A percentile compares a stretch with the other conserved stretches of the same genome.
These are phyloP conservation scores for Rhododendron williamsianum DNA, from an alignment of 148 eudicot species.

Conservation along the genomic window DNA sequence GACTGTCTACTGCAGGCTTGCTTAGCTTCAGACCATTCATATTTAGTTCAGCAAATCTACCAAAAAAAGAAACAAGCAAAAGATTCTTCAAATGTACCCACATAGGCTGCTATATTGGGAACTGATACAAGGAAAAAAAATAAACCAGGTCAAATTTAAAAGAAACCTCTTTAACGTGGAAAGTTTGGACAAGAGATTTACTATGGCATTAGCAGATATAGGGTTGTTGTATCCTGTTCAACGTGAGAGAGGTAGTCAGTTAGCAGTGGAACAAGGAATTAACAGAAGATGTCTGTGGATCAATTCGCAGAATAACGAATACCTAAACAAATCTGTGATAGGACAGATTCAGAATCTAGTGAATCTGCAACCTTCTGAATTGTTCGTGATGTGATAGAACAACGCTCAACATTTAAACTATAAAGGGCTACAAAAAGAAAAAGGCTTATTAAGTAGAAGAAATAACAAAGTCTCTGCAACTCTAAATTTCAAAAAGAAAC, in stretches of 20 bases:
- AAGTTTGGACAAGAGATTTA: conserved; percentile 61
- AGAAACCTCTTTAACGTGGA: conserved; percentile 53
- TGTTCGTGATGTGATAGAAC: conserved; percentile 84
- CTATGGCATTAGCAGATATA: conserved; percentile 58
- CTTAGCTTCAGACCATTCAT: conserved; percentile 72
- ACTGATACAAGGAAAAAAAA: background rate
- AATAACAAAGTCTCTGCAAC: background rate
- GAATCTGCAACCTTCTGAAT: conserved; percentile 76
- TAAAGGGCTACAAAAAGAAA: conserved; percentile 60
- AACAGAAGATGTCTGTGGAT: background rate
- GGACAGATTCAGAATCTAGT: conserved; percentile 50
- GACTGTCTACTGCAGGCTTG: conserved; percentile 53
- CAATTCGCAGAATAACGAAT: conserved; percentile 8
- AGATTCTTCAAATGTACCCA: background rate
- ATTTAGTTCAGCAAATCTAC: conserved; percentile 77
- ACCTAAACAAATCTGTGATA: conserved; percentile 76
- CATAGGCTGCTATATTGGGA: background rate
- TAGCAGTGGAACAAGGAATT: conserved; percentile 7
- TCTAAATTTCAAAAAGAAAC: background rate
- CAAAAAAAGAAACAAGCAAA: background rate
- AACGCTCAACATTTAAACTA: conserved; percentile 73
- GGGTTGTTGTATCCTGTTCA: conserved; percentile 73
- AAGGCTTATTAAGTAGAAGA: background rate
- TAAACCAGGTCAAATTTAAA: background rate
- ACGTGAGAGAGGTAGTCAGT: conserved; percentile 15